These are phyloP conservation scores for Epichloe elymi DNA, from an alignment of 2,329 filamentous ascomycete species.

Conservation along the genomic window DNA sequence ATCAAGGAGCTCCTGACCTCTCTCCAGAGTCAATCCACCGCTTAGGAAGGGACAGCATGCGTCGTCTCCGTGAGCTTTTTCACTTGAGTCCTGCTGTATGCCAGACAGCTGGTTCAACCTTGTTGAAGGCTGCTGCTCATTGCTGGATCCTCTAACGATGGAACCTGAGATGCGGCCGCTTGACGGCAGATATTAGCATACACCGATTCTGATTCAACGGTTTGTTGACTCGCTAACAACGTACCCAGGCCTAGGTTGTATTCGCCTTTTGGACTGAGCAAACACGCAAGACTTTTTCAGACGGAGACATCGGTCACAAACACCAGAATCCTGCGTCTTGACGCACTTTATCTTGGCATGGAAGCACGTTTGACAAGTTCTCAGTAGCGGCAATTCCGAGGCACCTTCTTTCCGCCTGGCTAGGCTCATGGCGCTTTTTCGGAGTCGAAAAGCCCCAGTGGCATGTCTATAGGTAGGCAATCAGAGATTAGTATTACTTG, in stretches of 20 bases:
- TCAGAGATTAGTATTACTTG: too few species aligned
- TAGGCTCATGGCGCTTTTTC: neutral
- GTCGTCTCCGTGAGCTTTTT: constrained; percentile 8
- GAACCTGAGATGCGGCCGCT: neutral
- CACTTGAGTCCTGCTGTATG: neutral
- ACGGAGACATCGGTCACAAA: constrained; percentile 20
- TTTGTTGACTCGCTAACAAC: neutral
- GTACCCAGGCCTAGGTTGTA: constrained; percentile 10
- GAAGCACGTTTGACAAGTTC: constrained; percentile 23
- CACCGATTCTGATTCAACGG: constrained; percentile 1
- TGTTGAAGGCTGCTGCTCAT: too few species aligned
- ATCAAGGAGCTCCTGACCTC: constrained; percentile 15
- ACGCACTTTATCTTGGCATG: constrained; percentile 23
- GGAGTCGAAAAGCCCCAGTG: neutral
- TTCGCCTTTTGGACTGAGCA: constrained; percentile 16
- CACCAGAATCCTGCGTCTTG: constrained; percentile 19
- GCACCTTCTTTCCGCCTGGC: neutral
- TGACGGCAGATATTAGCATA: neutral
- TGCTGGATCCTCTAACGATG: neutral
- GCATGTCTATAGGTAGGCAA: neutral
- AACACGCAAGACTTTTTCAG: constrained; percentile 21
- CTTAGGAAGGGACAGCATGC: constrained; percentile 12
- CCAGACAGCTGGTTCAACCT: neutral
- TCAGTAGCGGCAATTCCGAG: constrained; percentile 4
- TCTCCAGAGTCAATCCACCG: constrained; percentile 11